Conservation (phyloP, 2,329 filamentous ascomycete species). For the Emydomyces testavorans region DNA sequence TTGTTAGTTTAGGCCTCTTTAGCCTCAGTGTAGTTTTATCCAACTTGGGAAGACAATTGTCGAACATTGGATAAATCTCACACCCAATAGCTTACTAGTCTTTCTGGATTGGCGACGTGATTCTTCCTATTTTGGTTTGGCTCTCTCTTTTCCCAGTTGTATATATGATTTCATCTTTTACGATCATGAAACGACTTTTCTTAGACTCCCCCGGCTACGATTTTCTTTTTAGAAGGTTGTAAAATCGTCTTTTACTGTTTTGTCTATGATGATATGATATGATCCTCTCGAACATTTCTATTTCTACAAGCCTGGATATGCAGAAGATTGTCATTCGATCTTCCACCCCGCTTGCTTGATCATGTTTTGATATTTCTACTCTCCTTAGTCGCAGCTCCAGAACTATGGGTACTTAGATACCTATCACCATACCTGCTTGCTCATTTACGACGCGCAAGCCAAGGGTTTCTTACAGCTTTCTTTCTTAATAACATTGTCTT, state of each 20-base stretch:
- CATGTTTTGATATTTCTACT: too few species aligned
- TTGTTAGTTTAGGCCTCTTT: slow-evolving; percentile 13
- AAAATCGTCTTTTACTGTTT: background rate
- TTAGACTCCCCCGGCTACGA: background rate
- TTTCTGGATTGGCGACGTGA: slow-evolving; percentile 2
- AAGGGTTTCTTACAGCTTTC: too few species aligned
- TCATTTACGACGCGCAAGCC: too few species aligned
- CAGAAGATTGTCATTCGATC: too few species aligned
- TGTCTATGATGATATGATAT: background rate
- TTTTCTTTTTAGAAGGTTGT: background rate
- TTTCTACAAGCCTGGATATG: too few species aligned
- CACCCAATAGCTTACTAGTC: background rate
- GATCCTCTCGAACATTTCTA: background rate
- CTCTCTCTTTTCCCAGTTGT: background rate
- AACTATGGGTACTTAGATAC: too few species aligned
- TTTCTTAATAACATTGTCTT: too few species aligned
- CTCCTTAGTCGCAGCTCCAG: too few species aligned
- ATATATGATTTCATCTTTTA: slow-evolving; percentile 8
- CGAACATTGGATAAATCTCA: background rate
- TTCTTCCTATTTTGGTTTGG: background rate
- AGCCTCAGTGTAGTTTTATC: slow-evolving; percentile 8
- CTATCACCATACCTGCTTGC: too few species aligned
- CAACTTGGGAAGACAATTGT: background rate
- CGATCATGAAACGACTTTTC: slow-evolving; percentile 11
- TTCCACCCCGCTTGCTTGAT: too few species aligned